Evolutionary conservation across 495 filamentous ascomycete genomes (phyloP), one percentile per base, ranked within the genome.

Genomic region (Penicillium ucsense): DNA sequence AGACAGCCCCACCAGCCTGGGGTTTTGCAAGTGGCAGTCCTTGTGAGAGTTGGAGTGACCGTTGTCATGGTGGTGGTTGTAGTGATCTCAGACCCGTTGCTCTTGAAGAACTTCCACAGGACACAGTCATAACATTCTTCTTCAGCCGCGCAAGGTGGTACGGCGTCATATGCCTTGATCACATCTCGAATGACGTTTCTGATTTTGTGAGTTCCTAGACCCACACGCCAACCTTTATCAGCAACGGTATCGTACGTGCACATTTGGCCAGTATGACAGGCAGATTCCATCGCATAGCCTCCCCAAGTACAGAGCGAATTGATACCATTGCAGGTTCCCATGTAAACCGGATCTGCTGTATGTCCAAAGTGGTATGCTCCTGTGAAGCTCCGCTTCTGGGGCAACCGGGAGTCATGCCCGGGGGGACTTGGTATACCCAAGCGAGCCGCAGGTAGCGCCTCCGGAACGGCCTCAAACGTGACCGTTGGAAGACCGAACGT

Each of bases 321-420:
- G 10, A 87, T 86, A 33, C 85, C 86, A 61, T 94, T 95, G 65
- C 92, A 98, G 7, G 84, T 85, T 31, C 92, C 92, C 76, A 96
- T 89, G 60, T 83, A 98, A 5, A 98, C 78, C 0, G 92, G 92
- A 66, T 98, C 92, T 6, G 94, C 92, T 4, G 88, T 97, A 60
- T 97, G 88, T 5, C 92, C 92, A 59, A 96, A 88, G 66, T 98
- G 94, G 55, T 80, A 94, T n/a, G 84, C 73, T 3, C 88, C 91
- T 3, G 86, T 94, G 54, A 76, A 77, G 43, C 75, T 67, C 8
- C 88, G 75, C 3, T 73, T 73, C 50, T 92, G 85, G 6, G 86
- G 86, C 29, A 80, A 66, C 31, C 77, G 72, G 35, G 86, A 73
- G 54, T 85, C 76, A 46, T 83, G 66, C 20, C 83, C 86, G 3